These are phyloP conservation scores for Pleurotus ostreatus DNA, from an alignment of 768 basidiomycete genomes.

Conservation along the genomic window DNA sequence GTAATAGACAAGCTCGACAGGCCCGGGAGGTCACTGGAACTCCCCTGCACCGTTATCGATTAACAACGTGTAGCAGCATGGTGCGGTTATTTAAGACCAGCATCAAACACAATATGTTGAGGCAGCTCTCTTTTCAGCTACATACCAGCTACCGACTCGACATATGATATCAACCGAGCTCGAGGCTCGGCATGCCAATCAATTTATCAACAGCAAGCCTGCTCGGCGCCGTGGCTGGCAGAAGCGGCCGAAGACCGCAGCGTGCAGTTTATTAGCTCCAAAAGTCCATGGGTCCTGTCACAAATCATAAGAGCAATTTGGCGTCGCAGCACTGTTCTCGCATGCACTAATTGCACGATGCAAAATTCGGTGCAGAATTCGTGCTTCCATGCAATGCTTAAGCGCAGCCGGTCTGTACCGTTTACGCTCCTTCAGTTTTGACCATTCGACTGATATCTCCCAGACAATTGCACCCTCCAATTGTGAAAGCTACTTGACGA, in stretches of 20 bases:
- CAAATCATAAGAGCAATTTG: slow-evolving; percentile 1
- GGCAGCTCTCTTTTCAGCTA: not conserved
- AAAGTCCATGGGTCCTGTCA: slow-evolving; percentile 8
- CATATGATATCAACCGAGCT: slow-evolving; percentile 4
- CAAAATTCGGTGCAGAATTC: not conserved
- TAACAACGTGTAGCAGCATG: not conserved
- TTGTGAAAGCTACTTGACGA: not conserved
- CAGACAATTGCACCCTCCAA: not conserved
- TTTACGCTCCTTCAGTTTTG: not conserved
- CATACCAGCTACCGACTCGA: not conserved
- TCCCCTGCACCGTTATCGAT: slow-evolving; percentile 4
- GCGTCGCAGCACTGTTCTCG: slow-evolving; percentile 7
- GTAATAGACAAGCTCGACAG: too few species aligned
- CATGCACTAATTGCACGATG: slow-evolving; percentile 2
- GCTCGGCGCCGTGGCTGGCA: slow-evolving; percentile 2
- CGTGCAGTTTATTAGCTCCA: slow-evolving; percentile 1
- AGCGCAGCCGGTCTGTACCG: not conserved
- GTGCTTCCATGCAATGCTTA: not conserved
- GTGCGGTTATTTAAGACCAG: not conserved
- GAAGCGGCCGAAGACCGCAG: slow-evolving; percentile 3
- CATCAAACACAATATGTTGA: not conserved
- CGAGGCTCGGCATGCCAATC: too few species aligned
- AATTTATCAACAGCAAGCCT: not conserved
- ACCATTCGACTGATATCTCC: not conserved
- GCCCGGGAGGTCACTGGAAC: too few species aligned